Base-by-base conservation (phyloP, 352 stramenopile genomes). In the Phytophthora sojae region DNA sequence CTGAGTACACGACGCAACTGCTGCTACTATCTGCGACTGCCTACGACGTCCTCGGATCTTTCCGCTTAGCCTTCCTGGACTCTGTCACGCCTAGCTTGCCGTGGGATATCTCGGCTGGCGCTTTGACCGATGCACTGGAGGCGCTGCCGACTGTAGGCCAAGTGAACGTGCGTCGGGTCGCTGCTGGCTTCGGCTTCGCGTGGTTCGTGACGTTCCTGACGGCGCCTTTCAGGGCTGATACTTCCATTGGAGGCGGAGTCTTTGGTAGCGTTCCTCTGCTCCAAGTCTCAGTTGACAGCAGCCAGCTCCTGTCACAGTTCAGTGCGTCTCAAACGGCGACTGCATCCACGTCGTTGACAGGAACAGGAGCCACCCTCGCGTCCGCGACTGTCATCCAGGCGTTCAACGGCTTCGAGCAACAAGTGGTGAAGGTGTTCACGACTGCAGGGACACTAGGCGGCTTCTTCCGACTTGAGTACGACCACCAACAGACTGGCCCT, bases 381-480 rank as follows among this genome's bases (percentile, higher is more conserved):
- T 83, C 95, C 17, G 76, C 79, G 6, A 94, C 92, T 2, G 79
- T 96, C 37, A 89, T 99, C 5, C 75, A 91, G 17, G 90, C 86
- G 9, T 97, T 95, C 70, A 94, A 96, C 19, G 96, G 97, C 5
- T 98, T 89, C 58, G 95, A 98, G 35, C 91, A 98, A 67, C 96
- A 99, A 61, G 86, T 83, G 6, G 69, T 99, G 2, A 90, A 77
- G 3, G 77, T 98, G 12, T 80, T 76, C 2, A 87, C 90, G 1
- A 88, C 83, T 19, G 67, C 70, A 3, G 88, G 85, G 0, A 73
- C 57, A 0, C 85, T 99, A 2, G 85, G 87, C 11, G 97, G 97
- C 7, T 81, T 81, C 21, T 99, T 99, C 64, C 79, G 82, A 37
- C 67, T 99, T 29, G 81, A 74, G 8, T 97, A 98, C 63, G 71